Base-by-base conservation (phyloP, 192 early-diverging fungal species). In the Backusella tarrabulga region DNA sequence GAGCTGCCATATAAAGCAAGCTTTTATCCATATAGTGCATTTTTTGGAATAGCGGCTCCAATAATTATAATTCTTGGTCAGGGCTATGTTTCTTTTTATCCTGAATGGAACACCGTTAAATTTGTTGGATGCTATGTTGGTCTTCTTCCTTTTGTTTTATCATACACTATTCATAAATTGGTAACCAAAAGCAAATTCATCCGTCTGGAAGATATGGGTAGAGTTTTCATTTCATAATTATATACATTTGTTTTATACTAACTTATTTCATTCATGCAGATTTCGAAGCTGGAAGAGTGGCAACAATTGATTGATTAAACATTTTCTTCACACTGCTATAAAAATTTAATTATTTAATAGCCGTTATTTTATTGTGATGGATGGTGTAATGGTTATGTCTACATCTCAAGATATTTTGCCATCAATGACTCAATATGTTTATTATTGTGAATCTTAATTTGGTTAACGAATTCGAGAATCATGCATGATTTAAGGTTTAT, bases 1-100 rank as follows among this genome's bases (percentile, higher is more conserved):
- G 84, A 86, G 12, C 83, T 97, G 19, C 93, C 94, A 0, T 97
- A 96, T 77, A 74, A 81, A 12, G 91, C 96, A 0, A 88, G 89
- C 1, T 86, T 93, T 50, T 95, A 88, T 79, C 94, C 95, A 0
- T 92, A 87, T 73, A 89, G 91, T 7, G 91, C 90, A 26, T 85
- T 91, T 52, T 87, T 92, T 40, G 88, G 93, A 14, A 82, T 94
- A 54, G 67, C 86, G 2, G 78, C 95, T 44, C 90, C 88, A 3
- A 40, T 82, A 9, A 84, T 92, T 69, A 90, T 87, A 46, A 85
- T 84, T 41, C 80, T 89, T 74, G 86, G 80, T 60, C 90, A 87
- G 76, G 90, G 83, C 17, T 91, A 87, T 79, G 84, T 77, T 23
- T 86, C 86, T 63, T 88, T 83, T 83, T 54, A 54, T 54, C 52